Base-by-base conservation (phyloP, 306 rosid species). In the Cucumis melo region DNA sequence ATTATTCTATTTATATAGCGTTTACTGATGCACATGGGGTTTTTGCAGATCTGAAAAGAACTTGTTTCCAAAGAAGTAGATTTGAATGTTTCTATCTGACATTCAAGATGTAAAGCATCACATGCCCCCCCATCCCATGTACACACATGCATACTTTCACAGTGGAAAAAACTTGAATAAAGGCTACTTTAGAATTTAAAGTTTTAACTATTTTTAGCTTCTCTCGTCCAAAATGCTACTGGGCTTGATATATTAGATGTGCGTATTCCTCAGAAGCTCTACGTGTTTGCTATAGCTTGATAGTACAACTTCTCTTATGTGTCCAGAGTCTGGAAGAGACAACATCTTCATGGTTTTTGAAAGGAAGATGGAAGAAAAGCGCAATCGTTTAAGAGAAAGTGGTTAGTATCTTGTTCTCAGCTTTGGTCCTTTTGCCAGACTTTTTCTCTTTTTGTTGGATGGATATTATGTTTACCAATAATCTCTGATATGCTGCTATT, bases 281-380 rank as follows among this genome's bases (percentile, higher is more conserved):
- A 34, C 39, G 1, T 75, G 56, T 86, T 80, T 44, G 34, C 79
- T 84, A 46, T 80, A 78, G 76, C 67, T 79, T 82, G 84, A 86
- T 76, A 80, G 78, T 80, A 59, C 74, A 51, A 83, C 60, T 79
- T 64, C 53, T 86, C 57, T 79, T 89, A 11, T 75, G 46, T 64
- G 78, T 90, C 90, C 96, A 94, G 98, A 91, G 82, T 88, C 96
- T 48, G 81, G 89, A 44, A 84, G 84, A 78, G 88, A 87, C 80
- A 88, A 76, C 79, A 90, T 91, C 91, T 85, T 87, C 86, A 87
- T 83, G 86, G 83, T 90, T 74, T 94, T 94, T 86, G 88, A 87
- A 83, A 82, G 83, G 88, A 93, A 93, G 88, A 86, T 90, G 92
- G 93, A 93, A 81, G 98, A 93, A 81, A 90, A 91, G 84, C 96